These are phyloP conservation scores for Sclerotinia nivalis DNA, from an alignment of 2,329 filamentous ascomycete species.

Conservation along the genomic window DNA sequence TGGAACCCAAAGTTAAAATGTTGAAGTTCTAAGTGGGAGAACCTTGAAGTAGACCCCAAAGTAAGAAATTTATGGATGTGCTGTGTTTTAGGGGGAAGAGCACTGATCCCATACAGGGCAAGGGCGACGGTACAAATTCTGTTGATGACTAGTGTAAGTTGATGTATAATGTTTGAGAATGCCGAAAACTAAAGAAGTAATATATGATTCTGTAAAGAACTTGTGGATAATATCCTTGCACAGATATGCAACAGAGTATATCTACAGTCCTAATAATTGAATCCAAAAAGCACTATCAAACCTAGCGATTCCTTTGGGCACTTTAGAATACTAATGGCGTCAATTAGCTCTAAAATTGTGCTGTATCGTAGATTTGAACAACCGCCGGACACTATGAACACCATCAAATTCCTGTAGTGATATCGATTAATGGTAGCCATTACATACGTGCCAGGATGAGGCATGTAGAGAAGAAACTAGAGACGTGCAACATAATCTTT, in stretches of 20 bases:
- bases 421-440: neutral
- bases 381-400: neutral
- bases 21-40: no score
- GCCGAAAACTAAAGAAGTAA: neutral
- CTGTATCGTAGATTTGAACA: neutral
- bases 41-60: no score
- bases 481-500: no score
- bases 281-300: neutral
- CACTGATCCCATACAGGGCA: no score
- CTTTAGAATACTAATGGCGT: neutral
- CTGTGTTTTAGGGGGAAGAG: no score
- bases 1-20: no score
- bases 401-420: no score
- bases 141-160: no score
- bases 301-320: neutral
- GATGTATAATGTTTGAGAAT: no score
- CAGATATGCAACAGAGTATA: neutral
- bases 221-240: neutral
- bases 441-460: neutral
- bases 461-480: no score
- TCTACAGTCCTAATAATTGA: neutral
- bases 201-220: neutral
- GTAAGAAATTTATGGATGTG: no score
- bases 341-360: neutral
- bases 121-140: no score